Conservation (phyloP, 164 flowering plant genomes). For the Amborella trichopoda region DNA sequence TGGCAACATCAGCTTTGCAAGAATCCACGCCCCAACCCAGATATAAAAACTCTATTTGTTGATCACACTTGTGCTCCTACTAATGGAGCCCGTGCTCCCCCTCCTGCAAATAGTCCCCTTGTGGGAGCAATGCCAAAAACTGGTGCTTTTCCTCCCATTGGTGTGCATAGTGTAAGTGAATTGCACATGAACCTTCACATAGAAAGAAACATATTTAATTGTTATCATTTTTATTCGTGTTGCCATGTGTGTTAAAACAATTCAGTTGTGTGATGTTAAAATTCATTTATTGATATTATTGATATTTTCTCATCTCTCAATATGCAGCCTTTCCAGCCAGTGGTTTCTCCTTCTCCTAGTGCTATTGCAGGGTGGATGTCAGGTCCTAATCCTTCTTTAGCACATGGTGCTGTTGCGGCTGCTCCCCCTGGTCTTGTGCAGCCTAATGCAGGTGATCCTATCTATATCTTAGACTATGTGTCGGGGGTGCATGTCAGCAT, state of each 20-base stretch:
- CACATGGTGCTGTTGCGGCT: constrained; percentile 43
- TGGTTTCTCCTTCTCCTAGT: constrained; percentile 44
- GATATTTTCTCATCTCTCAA: background rate
- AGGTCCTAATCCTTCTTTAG: constrained; percentile 27
- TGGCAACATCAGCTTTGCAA: constrained; percentile 86
- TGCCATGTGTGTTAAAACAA: background rate
- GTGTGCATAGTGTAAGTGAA: constrained; percentile 45
- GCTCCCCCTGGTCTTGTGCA: constrained; percentile 43
- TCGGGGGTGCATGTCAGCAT: no score
- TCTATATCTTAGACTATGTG: no score
- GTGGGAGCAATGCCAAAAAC: constrained; percentile 47
- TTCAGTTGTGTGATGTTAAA: background rate
- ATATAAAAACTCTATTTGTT: constrained; percentile 53
- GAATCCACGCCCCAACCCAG: constrained; percentile 58
- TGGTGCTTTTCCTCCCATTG: constrained; percentile 51
- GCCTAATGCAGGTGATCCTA: constrained; percentile 40
- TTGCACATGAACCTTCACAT: background rate
- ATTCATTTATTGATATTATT: background rate
- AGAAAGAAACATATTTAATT: background rate
- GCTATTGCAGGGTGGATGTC: constrained; percentile 70
- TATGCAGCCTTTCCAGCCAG: constrained; percentile 63
- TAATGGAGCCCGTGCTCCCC: constrained; percentile 45
- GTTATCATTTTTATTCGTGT: background rate
- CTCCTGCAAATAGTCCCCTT: constrained; percentile 35
- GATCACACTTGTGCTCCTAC: constrained; percentile 49